These are phyloP conservation scores for Colletotrichum echinochloae DNA, from an alignment of 2,329 filamentous ascomycete species.

Conservation along the genomic window DNA sequence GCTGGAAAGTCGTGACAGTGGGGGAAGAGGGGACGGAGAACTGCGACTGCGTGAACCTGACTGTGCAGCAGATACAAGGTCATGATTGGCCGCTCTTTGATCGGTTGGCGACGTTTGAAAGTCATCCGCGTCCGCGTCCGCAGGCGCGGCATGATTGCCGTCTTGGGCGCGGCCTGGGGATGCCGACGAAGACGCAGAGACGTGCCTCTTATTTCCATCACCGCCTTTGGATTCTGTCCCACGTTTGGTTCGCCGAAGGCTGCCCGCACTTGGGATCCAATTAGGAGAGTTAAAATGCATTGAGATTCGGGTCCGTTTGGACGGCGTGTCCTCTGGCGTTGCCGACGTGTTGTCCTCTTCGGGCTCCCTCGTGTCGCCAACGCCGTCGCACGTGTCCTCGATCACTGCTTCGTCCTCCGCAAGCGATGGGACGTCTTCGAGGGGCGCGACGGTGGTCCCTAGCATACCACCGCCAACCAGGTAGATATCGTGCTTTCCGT, in stretches of 20 bases:
- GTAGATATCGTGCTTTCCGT: conserved; percentile 47
- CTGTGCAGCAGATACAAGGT: conserved; percentile 47
- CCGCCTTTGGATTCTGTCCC: conserved; percentile 54
- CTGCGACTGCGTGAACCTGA: conserved; percentile 55
- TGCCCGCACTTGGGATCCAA: conserved; percentile 69
- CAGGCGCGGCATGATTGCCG: conserved; percentile 40
- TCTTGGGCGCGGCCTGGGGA: conserved; percentile 47
- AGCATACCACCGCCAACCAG: conserved; percentile 40
- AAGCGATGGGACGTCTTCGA: conserved; percentile 22
- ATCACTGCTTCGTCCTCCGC: neutral
- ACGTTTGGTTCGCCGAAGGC: conserved; percentile 67
- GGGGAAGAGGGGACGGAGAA: conserved; percentile 67
- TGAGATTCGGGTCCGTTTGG: conserved; percentile 63
- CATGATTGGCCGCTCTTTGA: conserved; percentile 45
- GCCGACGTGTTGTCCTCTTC: conserved; percentile 36
- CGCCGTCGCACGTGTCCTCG: conserved; percentile 22
- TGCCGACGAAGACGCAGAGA: conserved; percentile 62
- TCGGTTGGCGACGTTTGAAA: conserved; percentile 46
- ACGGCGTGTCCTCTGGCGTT: conserved; percentile 55
- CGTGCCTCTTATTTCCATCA: conserved; percentile 61
- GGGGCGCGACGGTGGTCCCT: conserved; percentile 5
- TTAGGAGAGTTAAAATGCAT: conserved; percentile 69
- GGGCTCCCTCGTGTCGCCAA: conserved; percentile 4
- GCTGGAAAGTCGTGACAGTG: conserved; percentile 65
- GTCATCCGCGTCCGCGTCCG: conserved; percentile 32